phyloP scores from a whole-genome alignment of 164 flowering plant genomes.

The Piper betle region DNA sequence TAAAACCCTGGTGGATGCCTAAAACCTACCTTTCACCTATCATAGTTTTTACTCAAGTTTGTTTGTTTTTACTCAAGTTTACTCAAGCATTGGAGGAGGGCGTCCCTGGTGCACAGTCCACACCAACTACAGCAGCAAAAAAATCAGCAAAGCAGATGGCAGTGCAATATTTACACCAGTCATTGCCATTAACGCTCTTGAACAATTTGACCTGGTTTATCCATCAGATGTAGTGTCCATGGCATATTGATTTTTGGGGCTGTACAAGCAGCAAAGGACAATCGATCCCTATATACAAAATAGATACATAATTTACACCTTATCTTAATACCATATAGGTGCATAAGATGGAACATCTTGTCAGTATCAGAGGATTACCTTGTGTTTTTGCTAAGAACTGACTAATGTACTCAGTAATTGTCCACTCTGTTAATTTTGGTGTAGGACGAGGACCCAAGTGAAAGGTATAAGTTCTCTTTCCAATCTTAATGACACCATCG shows the following conservation, averaged over 20 bases:
- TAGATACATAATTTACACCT: too few species aligned
- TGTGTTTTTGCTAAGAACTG: background rate
- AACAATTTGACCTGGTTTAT: background rate
- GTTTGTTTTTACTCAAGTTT: too few species aligned
- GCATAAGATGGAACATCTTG: too few species aligned
- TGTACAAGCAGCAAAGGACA: background rate
- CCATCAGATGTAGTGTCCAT: background rate
- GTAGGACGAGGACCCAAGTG: background rate
- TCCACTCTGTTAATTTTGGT: background rate
- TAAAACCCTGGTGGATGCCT: too few species aligned
- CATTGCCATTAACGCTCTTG: background rate
- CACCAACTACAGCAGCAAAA: too few species aligned
- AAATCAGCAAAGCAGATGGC: too few species aligned
- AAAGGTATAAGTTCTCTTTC: background rate
- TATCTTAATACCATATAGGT: background rate
- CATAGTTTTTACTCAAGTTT: too few species aligned
- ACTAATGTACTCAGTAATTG: background rate
- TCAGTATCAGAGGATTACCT: background rate
- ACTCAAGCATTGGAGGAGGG: too few species aligned
- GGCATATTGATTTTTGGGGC: background rate
- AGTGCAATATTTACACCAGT: background rate
- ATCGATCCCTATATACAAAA: background rate
- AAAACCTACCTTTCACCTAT: too few species aligned
- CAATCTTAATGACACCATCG: background rate
- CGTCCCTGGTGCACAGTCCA: too few species aligned